Percentiles rank a stretch among this genome's conserved stretches.
Conservation (phyloP, 2,329 filamentous ascomycete species). For the Phyllosticta paracitricarpa region DNA sequence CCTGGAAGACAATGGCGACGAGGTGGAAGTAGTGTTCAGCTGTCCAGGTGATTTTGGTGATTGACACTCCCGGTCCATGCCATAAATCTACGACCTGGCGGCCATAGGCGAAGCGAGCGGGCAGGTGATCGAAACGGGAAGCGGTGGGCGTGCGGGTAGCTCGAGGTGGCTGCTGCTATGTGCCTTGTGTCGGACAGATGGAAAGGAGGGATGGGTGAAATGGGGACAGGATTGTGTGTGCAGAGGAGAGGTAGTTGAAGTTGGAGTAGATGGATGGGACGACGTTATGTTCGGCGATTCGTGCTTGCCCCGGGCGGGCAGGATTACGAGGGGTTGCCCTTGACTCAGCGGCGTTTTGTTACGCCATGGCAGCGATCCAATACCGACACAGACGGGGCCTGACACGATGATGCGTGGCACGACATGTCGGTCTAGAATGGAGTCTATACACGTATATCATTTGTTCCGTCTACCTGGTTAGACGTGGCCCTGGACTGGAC, state of each 20-base stretch:
- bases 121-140: constrained; percentile 12
- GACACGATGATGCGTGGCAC: neutral
- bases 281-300: neutral
- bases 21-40: constrained; percentile 13
- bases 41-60: constrained; percentile 10
- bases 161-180: neutral
- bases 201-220: constrained; percentile 6
- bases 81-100: constrained; percentile 16
- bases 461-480: too few relatives aligned
- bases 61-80: constrained; percentile 20
- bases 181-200: constrained; percentile 1
- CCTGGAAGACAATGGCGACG: constrained; percentile 18
- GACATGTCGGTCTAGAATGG: too few relatives aligned
- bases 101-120: constrained; percentile 31
- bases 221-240: neutral
- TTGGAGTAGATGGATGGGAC: neutral
- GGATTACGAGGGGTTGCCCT: neutral
- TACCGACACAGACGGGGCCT: neutral
- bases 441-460: too few relatives aligned
- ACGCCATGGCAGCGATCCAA: neutral
- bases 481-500: too few relatives aligned
- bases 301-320: neutral
- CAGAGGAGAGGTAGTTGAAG: neutral
- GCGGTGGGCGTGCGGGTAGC: constrained; percentile 3
- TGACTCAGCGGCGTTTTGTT: neutral